Percentiles rank a stretch among this genome's conserved stretches.
phyloP scores from a whole-genome alignment of 192 early-diverging fungal genomes.

The Umbelopsis vinacea region DNA sequence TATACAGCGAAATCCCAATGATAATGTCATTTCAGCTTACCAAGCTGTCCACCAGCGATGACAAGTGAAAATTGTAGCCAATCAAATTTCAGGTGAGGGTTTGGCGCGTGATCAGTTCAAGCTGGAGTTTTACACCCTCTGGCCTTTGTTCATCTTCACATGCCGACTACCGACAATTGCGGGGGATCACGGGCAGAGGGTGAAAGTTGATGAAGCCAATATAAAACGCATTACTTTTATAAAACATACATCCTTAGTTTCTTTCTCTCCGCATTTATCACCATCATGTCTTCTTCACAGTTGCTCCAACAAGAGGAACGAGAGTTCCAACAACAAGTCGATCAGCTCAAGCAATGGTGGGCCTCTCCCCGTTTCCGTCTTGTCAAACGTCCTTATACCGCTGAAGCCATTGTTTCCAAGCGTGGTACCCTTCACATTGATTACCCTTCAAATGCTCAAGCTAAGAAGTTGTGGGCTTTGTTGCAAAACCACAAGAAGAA shows the following conservation, averaged over 20 bases:
- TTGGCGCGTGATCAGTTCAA: constrained; percentile 7
- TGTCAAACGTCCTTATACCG: constrained; percentile 84
- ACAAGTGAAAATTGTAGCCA: constrained; percentile 4
- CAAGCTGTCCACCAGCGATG: background rate
- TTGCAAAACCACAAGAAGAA: constrained; percentile 77
- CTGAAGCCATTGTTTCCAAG: constrained; percentile 86
- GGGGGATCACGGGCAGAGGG: constrained; percentile 19
- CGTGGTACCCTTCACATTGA: constrained; percentile 76
- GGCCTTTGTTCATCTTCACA: constrained; percentile 23
- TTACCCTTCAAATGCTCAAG: constrained; percentile 85
- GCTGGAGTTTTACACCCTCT: background rate
- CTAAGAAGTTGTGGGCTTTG: constrained; percentile 92
- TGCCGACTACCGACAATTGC: constrained; percentile 7
- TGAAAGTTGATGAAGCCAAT: constrained; percentile 8
- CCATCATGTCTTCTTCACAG: constrained; percentile 41
- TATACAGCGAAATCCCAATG: too few species aligned
- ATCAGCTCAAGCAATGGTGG: constrained; percentile 90
- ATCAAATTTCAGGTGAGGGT: background rate
- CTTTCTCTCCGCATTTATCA: background rate
- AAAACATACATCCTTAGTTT: constrained; percentile 1
- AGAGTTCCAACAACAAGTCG: constrained; percentile 79
- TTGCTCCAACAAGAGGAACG: constrained; percentile 67
- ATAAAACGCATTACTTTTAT: background rate
- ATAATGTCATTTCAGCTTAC: constrained; percentile 5
- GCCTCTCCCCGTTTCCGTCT: constrained; percentile 78